phyloP scores from a whole-genome alignment of 768 basidiomycete genomes.

The Russula vinacea region DNA sequence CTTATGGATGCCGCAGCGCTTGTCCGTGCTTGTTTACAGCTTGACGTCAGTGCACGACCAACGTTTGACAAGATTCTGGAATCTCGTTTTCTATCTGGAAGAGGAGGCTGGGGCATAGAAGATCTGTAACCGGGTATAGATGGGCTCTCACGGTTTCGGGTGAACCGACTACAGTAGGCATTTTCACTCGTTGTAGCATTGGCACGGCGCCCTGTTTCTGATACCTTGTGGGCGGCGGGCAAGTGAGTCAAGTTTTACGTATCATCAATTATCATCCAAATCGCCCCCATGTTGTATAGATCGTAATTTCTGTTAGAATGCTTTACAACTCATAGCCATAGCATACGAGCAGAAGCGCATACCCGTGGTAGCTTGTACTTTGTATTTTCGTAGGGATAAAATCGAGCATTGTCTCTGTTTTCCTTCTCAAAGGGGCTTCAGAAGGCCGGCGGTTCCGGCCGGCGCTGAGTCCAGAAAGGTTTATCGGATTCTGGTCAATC shows the following conservation, averaged over 20 bases:
- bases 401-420: neutral
- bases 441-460: slow-evolving; percentile 18
- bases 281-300: slow-evolving; percentile 16
- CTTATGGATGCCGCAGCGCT: slow-evolving; percentile 83
- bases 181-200: slow-evolving; percentile 11
- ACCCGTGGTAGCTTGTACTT: slow-evolving; percentile 10
- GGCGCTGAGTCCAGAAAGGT: slow-evolving; percentile 23
- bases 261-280: slow-evolving; percentile 14
- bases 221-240: slow-evolving; percentile 18
- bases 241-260: slow-evolving; percentile 18
- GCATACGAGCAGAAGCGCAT: slow-evolving; percentile 9
- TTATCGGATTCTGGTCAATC: slow-evolving; percentile 30
- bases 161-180: slow-evolving; percentile 9
- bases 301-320: slow-evolving; percentile 8
- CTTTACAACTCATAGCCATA: slow-evolving; percentile 12
- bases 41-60: slow-evolving; percentile 75
- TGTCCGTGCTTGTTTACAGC: slow-evolving; percentile 77
- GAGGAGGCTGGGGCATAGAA: slow-evolving; percentile 65
- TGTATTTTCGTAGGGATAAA: slow-evolving; percentile 11
- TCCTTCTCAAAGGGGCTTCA: neutral
- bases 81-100: slow-evolving; percentile 76
- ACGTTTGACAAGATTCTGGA: slow-evolving; percentile 80
- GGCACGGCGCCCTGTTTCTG: slow-evolving; percentile 8
- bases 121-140: slow-evolving; percentile 21
- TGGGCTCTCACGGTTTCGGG: slow-evolving; percentile 6